phyloP scores from a whole-genome alignment of 805 yeast species.

The Wickerhamomyces mucosus region DNA sequence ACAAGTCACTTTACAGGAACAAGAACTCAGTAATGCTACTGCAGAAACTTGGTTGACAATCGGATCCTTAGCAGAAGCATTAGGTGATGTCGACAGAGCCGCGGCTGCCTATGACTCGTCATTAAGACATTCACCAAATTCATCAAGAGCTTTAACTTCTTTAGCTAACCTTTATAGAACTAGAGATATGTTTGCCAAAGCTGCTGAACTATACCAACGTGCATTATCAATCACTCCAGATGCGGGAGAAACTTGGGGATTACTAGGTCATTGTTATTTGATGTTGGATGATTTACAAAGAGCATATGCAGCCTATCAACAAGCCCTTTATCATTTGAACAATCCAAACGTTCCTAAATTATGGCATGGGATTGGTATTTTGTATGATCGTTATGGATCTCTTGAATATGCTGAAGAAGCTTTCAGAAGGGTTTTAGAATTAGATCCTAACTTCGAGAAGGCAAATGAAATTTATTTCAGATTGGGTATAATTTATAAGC shows the following conservation, averaged over 20 bases:
- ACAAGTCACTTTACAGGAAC: slow-evolving; percentile 24
- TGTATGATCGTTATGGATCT: slow-evolving; percentile 93
- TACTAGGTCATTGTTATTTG: slow-evolving; percentile 90
- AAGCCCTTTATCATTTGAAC: slow-evolving; percentile 82
- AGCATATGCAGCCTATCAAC: slow-evolving; percentile 94
- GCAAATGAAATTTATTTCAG: slow-evolving; percentile 95
- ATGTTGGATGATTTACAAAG: slow-evolving; percentile 95
- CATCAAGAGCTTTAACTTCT: slow-evolving; percentile 75
- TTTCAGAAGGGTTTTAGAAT: slow-evolving; percentile 87
- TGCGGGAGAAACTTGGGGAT: slow-evolving; percentile 96
- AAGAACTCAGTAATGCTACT: slow-evolving; percentile 39
- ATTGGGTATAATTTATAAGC: slow-evolving; percentile 92
- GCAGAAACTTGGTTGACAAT: slow-evolving; percentile 84
- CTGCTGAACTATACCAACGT: slow-evolving; percentile 88
- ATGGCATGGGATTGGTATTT: slow-evolving; percentile 98
- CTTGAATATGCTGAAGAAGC: slow-evolving; percentile 98
- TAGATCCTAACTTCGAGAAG: slow-evolving; percentile 94
- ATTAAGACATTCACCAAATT: slow-evolving; percentile 75
- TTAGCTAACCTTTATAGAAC: slow-evolving; percentile 84
- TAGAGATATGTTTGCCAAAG: slow-evolving; percentile 84
- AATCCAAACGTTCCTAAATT: slow-evolving; percentile 93
- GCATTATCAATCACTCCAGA: slow-evolving; percentile 76
- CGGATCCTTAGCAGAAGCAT: slow-evolving; percentile 80
- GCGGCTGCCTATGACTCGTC: slow-evolving; percentile 83
- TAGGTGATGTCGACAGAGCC: slow-evolving; percentile 86